Percentiles rank a stretch among this genome's conserved stretches.
Conservation (phyloP, 495 filamentous ascomycete genomes). For the Thozetella sp. region DNA sequence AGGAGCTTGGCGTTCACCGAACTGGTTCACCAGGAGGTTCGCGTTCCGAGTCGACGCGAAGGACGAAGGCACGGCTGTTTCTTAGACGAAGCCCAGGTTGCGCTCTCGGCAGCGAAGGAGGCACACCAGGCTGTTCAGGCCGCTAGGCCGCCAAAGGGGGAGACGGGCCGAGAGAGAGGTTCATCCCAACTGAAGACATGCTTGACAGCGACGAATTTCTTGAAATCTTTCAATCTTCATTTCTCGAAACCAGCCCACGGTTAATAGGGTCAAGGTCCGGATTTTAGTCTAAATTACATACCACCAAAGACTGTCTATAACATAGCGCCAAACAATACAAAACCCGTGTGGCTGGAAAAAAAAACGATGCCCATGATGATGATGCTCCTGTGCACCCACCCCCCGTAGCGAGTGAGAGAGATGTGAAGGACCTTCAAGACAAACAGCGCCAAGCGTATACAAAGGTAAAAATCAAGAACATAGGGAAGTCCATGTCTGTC, state of each 20-base stretch:
- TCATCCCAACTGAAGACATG: background rate
- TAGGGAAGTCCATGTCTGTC: no score
- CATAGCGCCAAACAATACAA: background rate
- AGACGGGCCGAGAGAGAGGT: no score
- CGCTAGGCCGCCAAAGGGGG: background rate
- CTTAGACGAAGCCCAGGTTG: background rate
- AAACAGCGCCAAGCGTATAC: no score
- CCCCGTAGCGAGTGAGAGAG: background rate
- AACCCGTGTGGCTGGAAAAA: background rate
- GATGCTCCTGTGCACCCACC: background rate
- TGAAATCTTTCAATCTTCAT: no score
- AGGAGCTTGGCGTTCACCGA: conserved; percentile 3
- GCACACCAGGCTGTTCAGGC: background rate
- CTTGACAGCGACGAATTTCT: background rate
- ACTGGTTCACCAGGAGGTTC: no score
- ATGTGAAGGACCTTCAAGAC: no score
- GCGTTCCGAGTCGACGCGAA: background rate
- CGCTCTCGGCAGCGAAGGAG: background rate
- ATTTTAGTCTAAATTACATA: background rate
- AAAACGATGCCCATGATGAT: no score
- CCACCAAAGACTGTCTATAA: background rate
- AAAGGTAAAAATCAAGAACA: no score
- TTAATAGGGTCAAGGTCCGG: conserved; percentile 1
- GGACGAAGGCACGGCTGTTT: background rate
- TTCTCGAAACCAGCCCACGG: background rate